phyloP scores from a whole-genome alignment of 164 flowering plant species.

The Warburgia ugandensis region DNA sequence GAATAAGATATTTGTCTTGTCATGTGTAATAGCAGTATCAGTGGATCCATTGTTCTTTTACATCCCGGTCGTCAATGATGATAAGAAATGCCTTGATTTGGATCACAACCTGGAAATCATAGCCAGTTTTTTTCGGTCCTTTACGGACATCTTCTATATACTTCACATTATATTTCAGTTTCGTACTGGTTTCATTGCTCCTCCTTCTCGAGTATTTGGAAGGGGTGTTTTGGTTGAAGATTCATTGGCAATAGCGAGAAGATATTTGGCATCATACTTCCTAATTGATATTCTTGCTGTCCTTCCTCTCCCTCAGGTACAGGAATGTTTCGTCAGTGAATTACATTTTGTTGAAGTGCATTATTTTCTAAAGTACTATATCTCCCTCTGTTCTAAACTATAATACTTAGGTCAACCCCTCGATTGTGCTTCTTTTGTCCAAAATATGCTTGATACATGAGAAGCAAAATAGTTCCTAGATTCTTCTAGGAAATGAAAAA shows the following conservation, averaged over 20 bases:
- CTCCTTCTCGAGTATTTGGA: slow-evolving; percentile 89
- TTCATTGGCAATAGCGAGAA: slow-evolving; percentile 56
- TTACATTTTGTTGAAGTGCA: background rate
- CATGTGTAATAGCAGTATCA: slow-evolving; percentile 77
- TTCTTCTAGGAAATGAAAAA: no score
- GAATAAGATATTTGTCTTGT: slow-evolving; percentile 81
- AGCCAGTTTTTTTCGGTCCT: slow-evolving; percentile 69
- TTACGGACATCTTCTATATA: slow-evolving; percentile 74
- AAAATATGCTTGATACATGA: no score
- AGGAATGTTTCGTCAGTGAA: background rate
- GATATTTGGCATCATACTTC: slow-evolving; percentile 67
- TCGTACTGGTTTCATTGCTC: slow-evolving; percentile 90
- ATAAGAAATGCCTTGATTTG: slow-evolving; percentile 47
- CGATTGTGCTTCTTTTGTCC: no score
- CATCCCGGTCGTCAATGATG: slow-evolving; percentile 53
- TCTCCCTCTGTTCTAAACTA: no score
- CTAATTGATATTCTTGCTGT: slow-evolving; percentile 80
- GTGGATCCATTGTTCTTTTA: slow-evolving; percentile 90
- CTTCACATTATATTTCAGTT: slow-evolving; percentile 75
- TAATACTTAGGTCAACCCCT: no score
- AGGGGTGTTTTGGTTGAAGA: slow-evolving; percentile 85
- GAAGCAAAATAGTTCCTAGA: no score
- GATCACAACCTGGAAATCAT: slow-evolving; percentile 55
- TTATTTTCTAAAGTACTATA: background rate
- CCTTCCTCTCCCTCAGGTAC: slow-evolving; percentile 95